Evolutionary conservation across 2,329 filamentous ascomycete genomes (phyloP).

Genomic region (Grosmannia clavigera): DNA sequence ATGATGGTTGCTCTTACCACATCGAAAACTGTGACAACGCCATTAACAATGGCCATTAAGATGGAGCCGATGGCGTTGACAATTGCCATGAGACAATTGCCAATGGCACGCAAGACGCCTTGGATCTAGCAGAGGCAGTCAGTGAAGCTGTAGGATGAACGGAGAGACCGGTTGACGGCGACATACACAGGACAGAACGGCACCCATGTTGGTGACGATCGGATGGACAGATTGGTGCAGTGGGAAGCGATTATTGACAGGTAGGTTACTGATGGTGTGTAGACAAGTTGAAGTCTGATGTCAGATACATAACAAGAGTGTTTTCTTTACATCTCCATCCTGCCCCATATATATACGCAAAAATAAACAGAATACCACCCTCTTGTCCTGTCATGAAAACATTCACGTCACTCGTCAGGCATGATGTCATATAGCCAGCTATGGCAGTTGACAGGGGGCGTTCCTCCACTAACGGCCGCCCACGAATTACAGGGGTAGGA

Average conservation of each 20-base stretch:
- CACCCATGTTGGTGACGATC: constrained; percentile 52
- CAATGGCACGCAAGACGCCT: constrained; percentile 50
- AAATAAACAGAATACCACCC: no score
- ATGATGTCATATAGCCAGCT: no score
- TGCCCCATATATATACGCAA: no score
- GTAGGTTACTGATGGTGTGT: neutral
- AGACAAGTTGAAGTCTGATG: no score
- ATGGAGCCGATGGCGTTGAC: constrained; percentile 54
- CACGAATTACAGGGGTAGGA: no score
- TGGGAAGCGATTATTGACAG: neutral
- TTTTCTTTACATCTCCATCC: no score
- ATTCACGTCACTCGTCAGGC: no score
- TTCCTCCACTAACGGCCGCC: no score
- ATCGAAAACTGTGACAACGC: constrained; percentile 50
- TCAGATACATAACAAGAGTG: no score
- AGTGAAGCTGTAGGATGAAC: neutral
- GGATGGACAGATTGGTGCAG: neutral
- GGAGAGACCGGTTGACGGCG: neutral
- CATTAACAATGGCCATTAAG: constrained; percentile 54
- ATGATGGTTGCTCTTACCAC: constrained; percentile 21
- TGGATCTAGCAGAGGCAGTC: constrained; percentile 24
- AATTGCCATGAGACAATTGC: constrained; percentile 53
- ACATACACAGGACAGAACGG: constrained; percentile 71
- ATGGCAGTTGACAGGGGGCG: no score
- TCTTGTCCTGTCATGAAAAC: no score